Evolutionary conservation across 2,329 filamentous ascomycete species (phyloP), one percentile per base, ranked within the genome.

Genomic region (Fusarium longipes): DNA sequence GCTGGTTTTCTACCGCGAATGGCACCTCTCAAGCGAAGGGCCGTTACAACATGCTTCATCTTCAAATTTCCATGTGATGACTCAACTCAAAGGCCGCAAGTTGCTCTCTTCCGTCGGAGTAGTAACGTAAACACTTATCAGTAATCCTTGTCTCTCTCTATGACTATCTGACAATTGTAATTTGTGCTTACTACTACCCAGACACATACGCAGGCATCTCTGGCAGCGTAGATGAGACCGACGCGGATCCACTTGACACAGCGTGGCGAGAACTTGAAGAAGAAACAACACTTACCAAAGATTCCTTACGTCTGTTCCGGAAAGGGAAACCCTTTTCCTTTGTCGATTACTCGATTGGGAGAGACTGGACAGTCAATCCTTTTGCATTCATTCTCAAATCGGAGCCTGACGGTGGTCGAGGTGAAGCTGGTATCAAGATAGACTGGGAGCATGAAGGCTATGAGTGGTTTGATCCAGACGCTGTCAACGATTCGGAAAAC

Each of bases 371-470:
- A 8, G 82, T 91, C 45, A 81, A 89, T 61, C 87, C 89, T 0
- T 91, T 91, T 67, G 84, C 82, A 0, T 91, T 86, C 73, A 76
- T 81, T 9, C 78, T 90, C 25, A 83, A 78, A 9, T 64, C 74
- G 0, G 76, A 36, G 18, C 48, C 39, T 11, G 62, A 70, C 2
- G 70, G 62, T 25, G 63, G 68, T 24, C 44, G 80, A 32, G 79
- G 78, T 4, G 82, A 84, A 55, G 72, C 79, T 12, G 79, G 78
- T 8, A 87, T 91, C 55, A 72, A 74, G 4, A 81, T 86, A 27
- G 85, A 91, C 72, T 88, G 86, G 85, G 89, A 91, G 74, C 87
- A 91, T 67, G 82, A 86, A 4, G 79, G 75, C 1, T 89, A 83
- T 78, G 77, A 79, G 25, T 90, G 88, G 85, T 83, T 85, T 65